phyloP scores from a whole-genome alignment of 176 grass and related monocot species.

The Melocanna baccifera region DNA sequence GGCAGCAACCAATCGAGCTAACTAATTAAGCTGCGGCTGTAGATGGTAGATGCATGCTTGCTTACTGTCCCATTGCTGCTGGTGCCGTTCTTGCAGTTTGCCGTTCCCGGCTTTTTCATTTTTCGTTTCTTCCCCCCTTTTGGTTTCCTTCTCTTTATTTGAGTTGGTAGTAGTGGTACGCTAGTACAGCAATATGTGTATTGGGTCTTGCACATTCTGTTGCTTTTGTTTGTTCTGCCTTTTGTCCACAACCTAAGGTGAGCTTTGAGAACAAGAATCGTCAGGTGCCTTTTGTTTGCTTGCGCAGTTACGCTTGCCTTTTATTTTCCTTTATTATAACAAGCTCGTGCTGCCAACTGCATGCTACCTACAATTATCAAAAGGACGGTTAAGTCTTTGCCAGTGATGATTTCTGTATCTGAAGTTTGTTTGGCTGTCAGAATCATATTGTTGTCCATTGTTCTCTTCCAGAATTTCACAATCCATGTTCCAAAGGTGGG shows the following conservation, averaged over 20 bases:
- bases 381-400: neutral
- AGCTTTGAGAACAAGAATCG: neutral
- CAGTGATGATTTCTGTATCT: neutral
- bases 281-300: slow-evolving; percentile 3
- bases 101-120: neutral
- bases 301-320: neutral
- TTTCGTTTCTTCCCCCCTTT: neutral
- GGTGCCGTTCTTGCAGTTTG: neutral
- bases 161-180: neutral
- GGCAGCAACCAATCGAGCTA: neutral
- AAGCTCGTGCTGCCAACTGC: neutral
- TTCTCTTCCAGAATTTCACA: neutral
- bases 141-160: neutral
- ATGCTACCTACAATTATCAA: neutral
- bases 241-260: neutral
- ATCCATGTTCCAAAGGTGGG: neutral
- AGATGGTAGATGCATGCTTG: neutral
- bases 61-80: neutral
- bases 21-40: neutral
- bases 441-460: neutral
- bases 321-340: neutral
- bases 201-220: neutral
- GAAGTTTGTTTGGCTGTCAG: neutral
- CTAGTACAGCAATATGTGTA: neutral
- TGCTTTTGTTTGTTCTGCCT: neutral